Evolutionary conservation across 1,284 basidiomycete genomes (phyloP).

Genomic region (Melampsora medusae): DNA sequence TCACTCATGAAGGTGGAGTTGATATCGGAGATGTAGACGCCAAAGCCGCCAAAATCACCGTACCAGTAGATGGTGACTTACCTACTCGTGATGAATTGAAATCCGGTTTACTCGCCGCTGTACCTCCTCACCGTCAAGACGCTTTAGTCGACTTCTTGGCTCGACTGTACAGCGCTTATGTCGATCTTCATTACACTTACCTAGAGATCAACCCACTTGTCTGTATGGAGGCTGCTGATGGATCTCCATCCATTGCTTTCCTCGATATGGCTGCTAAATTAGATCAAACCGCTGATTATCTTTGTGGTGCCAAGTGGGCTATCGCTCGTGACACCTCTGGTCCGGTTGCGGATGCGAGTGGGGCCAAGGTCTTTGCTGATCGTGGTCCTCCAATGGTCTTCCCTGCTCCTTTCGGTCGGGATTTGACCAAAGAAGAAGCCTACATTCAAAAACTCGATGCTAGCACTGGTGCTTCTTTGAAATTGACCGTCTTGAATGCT

Average conservation of each 20-base stretch:
- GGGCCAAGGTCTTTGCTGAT: conserved; percentile 70
- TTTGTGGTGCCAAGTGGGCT: conserved; percentile 98
- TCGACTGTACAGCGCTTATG: conserved; percentile 94
- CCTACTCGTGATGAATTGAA: conserved; percentile 75
- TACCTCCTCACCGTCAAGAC: conserved; percentile 69
- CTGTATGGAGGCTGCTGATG: conserved; percentile 77
- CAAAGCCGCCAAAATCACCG: conserved; percentile 85
- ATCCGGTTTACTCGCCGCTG: conserved; percentile 71
- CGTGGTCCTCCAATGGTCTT: conserved; percentile 89
- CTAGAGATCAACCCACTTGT: conserved; percentile 99
- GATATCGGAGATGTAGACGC: conserved; percentile 98
- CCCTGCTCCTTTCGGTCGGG: conserved; percentile 94
- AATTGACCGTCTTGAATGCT: conserved; percentile 92
- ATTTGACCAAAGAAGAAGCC: conserved; percentile 96
- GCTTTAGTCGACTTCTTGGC: conserved; percentile 88
- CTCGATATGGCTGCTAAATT: conserved; percentile 99
- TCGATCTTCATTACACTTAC: conserved; percentile 96
- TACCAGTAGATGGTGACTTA: conserved; percentile 59
- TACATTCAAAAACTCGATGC: conserved; percentile 98
- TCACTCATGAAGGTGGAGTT: conserved; percentile 98
- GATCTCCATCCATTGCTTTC: conserved; percentile 81
- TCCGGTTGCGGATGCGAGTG: conserved; percentile 62
- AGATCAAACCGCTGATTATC: conserved; percentile 95
- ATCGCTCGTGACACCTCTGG: conserved; percentile 85
- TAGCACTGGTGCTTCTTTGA: conserved; percentile 95